Base-by-base conservation (phyloP, 2,329 filamentous ascomycete species). In the Cryphonectria nitschkei region DNA sequence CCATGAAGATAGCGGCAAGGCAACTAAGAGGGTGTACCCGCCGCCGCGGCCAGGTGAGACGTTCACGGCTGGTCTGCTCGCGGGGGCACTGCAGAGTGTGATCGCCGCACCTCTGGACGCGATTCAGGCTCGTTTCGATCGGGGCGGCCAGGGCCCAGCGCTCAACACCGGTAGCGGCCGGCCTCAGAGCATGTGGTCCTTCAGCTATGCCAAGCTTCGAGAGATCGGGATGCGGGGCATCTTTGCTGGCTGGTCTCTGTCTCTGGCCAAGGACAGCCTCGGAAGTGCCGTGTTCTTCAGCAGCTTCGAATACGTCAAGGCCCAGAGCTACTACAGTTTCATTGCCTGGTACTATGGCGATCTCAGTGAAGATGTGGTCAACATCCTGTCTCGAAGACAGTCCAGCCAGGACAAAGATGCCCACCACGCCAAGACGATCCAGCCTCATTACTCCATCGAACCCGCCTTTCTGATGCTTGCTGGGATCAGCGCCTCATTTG, bases 71-170 rank as follows among this genome's bases (percentile, higher is more conserved):
- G 92, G 92, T 0, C 84, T 93, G 50, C 80, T 92, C 0, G 92
- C 92, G 0, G 92, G 92, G 0, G 84, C 84, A 1, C 79, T 94
- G 0, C 92, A 94, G 80, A 93, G 90, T 72, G 76, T 94, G 22
- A 79, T 94, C 13, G 92, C 92, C 0, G 92, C 92, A 0, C 92
- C 92, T 0, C 83, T 94, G 8, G 92, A 95, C 74, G 92, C 92
- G 0, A 87, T 95, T 2, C 91, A 93, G 76, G 89, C 91, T 5
- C 86, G 92, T 11, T 94, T 92, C 79, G 90, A 92, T 75, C 72
- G 76, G 2, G 72, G 73, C 5, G 71, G 72, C 32, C 70, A 72
- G 37, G 76, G 73, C 1, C 74, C 74, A 22, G 76, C 74, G n/a
- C 81, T 86, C 75, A 78, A 81, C 26, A 80, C 75, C 50, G 80